These are phyloP conservation scores for Blastocystis sp. DNA, from an alignment of 352 stramenopile species.

Conservation along the genomic window DNA sequence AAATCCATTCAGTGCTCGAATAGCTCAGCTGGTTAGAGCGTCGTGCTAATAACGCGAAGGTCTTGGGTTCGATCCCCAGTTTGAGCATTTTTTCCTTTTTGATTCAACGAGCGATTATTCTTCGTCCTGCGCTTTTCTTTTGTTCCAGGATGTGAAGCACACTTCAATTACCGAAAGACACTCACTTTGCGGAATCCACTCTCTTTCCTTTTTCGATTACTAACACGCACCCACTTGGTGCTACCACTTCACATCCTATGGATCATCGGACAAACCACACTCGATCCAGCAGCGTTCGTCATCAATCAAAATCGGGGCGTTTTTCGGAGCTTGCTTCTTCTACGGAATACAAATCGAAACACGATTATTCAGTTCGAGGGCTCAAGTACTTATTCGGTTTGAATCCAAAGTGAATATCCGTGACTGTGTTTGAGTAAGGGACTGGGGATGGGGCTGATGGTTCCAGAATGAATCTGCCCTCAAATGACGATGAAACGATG, in stretches of 20 bases:
- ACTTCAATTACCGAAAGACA: too few relatives aligned
- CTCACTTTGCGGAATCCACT: too few relatives aligned
- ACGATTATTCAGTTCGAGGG: neutral
- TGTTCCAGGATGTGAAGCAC: neutral
- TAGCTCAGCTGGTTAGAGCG: slow-evolving; percentile 69
- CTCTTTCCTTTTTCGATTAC: too few relatives aligned
- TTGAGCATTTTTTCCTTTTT: slow-evolving; percentile 70
- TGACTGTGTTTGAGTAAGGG: too few relatives aligned
- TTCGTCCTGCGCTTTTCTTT: slow-evolving; percentile 19
- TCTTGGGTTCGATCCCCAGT: slow-evolving; percentile 64
- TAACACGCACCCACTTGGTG: too few relatives aligned
- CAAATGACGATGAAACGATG: slow-evolving; percentile 66
- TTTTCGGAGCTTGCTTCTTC: neutral
- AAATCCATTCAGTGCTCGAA: neutral
- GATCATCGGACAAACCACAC: too few relatives aligned
- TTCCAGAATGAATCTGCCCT: slow-evolving; percentile 28
- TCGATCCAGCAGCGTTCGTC: neutral
- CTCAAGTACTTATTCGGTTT: too few relatives aligned
- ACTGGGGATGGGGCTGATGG: neutral
- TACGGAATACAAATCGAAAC: neutral
- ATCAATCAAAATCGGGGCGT: neutral
- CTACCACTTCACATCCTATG: too few relatives aligned
- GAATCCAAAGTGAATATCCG: too few relatives aligned
- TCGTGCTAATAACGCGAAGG: slow-evolving; percentile 69
- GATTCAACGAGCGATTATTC: neutral